These are phyloP conservation scores for Ramicandelaber brevisporus DNA, from an alignment of 192 early-diverging fungal genomes.

Conservation along the genomic window DNA sequence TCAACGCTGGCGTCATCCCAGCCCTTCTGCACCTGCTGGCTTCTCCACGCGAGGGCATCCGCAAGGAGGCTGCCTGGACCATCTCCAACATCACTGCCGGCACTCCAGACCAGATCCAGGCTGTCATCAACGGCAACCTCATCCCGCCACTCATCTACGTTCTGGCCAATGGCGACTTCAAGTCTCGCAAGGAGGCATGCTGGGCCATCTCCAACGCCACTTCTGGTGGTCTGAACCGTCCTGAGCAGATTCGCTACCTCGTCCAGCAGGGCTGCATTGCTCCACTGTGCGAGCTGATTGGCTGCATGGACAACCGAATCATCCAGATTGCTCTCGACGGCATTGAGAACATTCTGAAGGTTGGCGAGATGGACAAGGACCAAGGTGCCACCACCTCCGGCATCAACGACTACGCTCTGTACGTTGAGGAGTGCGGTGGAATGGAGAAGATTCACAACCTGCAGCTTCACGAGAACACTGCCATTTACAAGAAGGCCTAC, in stretches of 20 bases:
- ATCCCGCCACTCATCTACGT: constrained; percentile 76
- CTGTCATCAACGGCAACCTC: constrained; percentile 83
- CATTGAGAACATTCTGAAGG: constrained; percentile 92
- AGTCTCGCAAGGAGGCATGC: constrained; percentile 98
- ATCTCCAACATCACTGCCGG: constrained; percentile 98
- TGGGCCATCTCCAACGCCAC: constrained; percentile 99
- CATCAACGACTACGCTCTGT: constrained; percentile 66
- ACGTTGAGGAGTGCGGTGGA: constrained; percentile 80
- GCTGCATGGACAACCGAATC: constrained; percentile 82
- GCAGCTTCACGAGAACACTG: constrained; percentile 84
- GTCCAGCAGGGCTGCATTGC: constrained; percentile 82
- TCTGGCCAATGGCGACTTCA: constrained; percentile 75
- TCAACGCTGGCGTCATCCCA: constrained; percentile 66
- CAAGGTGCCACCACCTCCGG: constrained; percentile 19
- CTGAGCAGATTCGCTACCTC: constrained; percentile 84
- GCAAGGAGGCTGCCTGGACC: constrained; percentile 99
- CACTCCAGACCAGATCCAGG: constrained; percentile 76
- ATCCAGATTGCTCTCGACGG: constrained; percentile 93
- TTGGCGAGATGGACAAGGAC: constrained; percentile 67
- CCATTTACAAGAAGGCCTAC: constrained; percentile 93
- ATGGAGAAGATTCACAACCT: constrained; percentile 88
- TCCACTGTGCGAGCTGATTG: constrained; percentile 82
- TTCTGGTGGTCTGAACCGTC: constrained; percentile 69
- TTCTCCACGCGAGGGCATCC: constrained; percentile 79
- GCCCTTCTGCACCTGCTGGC: constrained; percentile 60